Evolutionary conservation across 805 yeast genomes (phyloP).

Genomic region (Metschnikowia sp.): DNA sequence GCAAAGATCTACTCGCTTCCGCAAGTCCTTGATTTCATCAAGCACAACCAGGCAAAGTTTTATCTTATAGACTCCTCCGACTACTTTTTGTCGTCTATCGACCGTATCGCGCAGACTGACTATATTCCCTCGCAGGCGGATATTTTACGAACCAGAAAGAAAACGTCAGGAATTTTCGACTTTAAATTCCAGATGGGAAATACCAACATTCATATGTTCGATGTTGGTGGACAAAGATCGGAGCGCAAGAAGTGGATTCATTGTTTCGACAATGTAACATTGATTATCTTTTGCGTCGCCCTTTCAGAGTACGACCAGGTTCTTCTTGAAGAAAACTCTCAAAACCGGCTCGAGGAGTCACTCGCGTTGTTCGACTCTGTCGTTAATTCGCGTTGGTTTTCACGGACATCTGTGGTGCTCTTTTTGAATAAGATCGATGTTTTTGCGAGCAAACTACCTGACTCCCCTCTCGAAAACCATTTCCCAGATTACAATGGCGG

Average conservation of each 20-base stretch:
- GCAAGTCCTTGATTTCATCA: slow-evolving; percentile 54
- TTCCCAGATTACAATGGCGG: slow-evolving; percentile 94
- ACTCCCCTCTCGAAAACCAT: slow-evolving; percentile 74
- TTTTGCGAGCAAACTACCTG: slow-evolving; percentile 78
- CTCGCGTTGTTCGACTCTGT: slow-evolving; percentile 84
- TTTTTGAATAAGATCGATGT: slow-evolving; percentile 89
- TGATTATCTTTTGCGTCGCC: slow-evolving; percentile 88
- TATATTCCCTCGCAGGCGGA: slow-evolving; percentile 76
- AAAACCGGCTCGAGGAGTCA: slow-evolving; percentile 41
- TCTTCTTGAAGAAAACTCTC: slow-evolving; percentile 47
- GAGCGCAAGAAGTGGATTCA: slow-evolving; percentile 98
- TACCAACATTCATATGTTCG: slow-evolving; percentile 48
- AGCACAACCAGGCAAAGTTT: slow-evolving; percentile 62
- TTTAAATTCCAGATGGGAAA: slow-evolving; percentile 73
- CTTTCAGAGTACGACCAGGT: slow-evolving; percentile 88
- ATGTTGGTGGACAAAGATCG: slow-evolving; percentile 94
- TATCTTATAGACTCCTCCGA: slow-evolving; percentile 83
- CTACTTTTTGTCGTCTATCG: slow-evolving; percentile 68
- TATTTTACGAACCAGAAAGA: slow-evolving; percentile 81
- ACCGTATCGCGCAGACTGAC: slow-evolving; percentile 53
- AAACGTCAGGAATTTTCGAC: slow-evolving; percentile 90
- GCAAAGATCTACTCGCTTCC: slow-evolving; percentile 53
- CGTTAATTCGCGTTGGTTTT: slow-evolving; percentile 89
- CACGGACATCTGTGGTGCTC: slow-evolving; percentile 78
- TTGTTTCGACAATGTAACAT: slow-evolving; percentile 89